Percentiles rank a stretch among this genome's conserved stretches.
phyloP scores from a whole-genome alignment of 257 asterid species.

The Ballota nigra region DNA sequence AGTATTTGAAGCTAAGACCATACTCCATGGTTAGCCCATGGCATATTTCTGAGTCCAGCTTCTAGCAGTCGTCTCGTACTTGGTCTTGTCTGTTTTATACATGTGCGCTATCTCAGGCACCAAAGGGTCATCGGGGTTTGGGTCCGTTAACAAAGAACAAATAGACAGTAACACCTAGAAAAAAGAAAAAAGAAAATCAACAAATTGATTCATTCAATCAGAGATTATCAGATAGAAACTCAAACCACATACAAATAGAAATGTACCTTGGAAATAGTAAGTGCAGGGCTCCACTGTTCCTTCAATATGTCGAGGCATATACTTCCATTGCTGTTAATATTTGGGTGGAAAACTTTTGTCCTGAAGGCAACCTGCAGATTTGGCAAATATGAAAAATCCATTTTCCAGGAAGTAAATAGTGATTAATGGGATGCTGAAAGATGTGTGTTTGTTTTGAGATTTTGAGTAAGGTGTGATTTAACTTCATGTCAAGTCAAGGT shows the following conservation, averaged over 20 bases:
- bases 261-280: constrained; percentile 39
- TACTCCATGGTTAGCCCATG: constrained; percentile 33
- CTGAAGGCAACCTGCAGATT: constrained; percentile 37
- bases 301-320: constrained; percentile 45
- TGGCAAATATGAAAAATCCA: neutral
- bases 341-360: constrained; percentile 43
- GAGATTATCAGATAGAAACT: neutral
- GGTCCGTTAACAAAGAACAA: constrained; percentile 51
- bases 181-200: neutral
- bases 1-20: constrained; percentile 11
- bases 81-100: constrained; percentile 43
- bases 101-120: constrained; percentile 49
- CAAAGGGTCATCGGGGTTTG: constrained; percentile 49
- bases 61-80: constrained; percentile 46
- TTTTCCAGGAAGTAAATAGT: neutral
- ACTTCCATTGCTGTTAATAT: constrained; percentile 44
- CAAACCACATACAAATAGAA: neutral
- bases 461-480: no score
- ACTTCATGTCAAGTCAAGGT: no score
- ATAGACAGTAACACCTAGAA: constrained; percentile 44
- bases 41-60: constrained; percentile 52
- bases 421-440: neutral
- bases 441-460: no score
- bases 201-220: neutral
- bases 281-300: constrained; percentile 44